A percentile compares a stretch with the other conserved stretches of the same genome.
These are phyloP conservation scores for Hemerocallis citrina DNA, from an alignment of 106 monocot species.

Conservation along the genomic window DNA sequence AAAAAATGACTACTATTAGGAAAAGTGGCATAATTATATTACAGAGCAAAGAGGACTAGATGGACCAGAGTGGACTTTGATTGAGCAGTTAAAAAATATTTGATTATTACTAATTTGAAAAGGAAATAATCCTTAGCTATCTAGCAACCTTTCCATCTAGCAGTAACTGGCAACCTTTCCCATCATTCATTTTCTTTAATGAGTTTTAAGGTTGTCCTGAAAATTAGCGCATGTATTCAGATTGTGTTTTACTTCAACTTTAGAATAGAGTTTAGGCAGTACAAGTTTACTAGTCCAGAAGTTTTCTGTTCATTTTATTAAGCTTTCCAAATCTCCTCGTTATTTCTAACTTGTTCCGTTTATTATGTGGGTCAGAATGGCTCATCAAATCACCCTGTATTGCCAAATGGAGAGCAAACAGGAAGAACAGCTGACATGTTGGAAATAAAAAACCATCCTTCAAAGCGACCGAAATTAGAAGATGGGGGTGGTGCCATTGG, in stretches of 20 bases:
- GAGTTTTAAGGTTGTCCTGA: too few relatives aligned
- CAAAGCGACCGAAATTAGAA: constrained; percentile 59
- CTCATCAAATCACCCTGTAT: constrained; percentile 22
- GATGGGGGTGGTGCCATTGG: constrained; percentile 20
- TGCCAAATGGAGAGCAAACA: constrained; percentile 16
- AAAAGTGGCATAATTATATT: too few relatives aligned
- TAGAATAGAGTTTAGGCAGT: neutral
- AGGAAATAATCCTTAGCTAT: too few relatives aligned
- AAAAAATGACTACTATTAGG: too few relatives aligned
- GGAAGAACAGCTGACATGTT: constrained; percentile 7
- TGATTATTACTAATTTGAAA: too few relatives aligned
- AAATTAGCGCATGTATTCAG: neutral
- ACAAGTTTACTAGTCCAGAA: neutral
- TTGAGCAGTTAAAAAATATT: too few relatives aligned
- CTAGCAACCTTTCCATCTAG: too few relatives aligned
- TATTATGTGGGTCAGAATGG: constrained; percentile 10
- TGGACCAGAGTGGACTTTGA: too few relatives aligned
- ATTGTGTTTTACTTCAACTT: neutral
- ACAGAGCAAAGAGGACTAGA: too few relatives aligned
- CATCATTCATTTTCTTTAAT: too few relatives aligned
- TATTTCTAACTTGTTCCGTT: neutral
- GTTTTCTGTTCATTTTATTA: neutral
- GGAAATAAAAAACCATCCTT: constrained; percentile 28
- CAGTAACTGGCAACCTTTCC: too few relatives aligned
- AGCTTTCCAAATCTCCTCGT: neutral